Conservation (phyloP, 805 yeast genomes). For the Starmerella bombi region DNA sequence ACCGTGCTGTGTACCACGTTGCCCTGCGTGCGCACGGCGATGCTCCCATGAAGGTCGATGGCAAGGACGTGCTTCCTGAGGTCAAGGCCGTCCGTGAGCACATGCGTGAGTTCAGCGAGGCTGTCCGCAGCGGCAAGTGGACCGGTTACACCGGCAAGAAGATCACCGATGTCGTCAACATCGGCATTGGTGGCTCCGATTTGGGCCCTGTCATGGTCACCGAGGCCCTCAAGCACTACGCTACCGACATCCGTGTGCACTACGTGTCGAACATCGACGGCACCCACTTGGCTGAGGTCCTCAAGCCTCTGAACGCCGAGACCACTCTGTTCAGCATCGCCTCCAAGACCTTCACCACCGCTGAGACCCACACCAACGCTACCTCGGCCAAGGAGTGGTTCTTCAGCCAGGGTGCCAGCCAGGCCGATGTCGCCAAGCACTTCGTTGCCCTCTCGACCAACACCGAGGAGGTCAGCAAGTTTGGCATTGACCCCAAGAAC, state of each 20-base stretch:
- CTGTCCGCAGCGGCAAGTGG: conserved; percentile 88
- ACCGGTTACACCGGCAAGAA: conserved; percentile 91
- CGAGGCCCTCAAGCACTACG: conserved; percentile 88
- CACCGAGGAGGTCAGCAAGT: conserved; percentile 77
- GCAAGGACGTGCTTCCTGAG: conserved; percentile 76
- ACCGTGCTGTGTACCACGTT: conserved; percentile 83
- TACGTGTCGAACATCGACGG: conserved; percentile 98
- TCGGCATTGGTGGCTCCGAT: conserved; percentile 98
- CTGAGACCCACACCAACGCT: conserved; percentile 95
- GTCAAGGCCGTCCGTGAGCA: conserved; percentile 85
- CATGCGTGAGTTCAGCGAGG: conserved; percentile 89
- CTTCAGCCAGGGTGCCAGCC: conserved; percentile 53
- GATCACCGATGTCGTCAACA: conserved; percentile 89
- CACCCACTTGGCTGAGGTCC: conserved; percentile 86
- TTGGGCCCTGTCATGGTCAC: conserved; percentile 99
- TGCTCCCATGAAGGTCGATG: conserved; percentile 79
- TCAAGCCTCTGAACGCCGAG: conserved; percentile 69
- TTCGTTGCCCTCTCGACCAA: conserved; percentile 94
- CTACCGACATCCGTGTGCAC: conserved; percentile 59
- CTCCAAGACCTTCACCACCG: conserved; percentile 97
- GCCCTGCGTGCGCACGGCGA: conserved; percentile 89
- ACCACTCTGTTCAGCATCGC: conserved; percentile 79
- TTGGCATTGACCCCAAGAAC: conserved; percentile 94
- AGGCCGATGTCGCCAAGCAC: conserved; percentile 80
- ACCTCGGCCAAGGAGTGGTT: conserved; percentile 93